A percentile compares a stretch with the other conserved stretches of the same genome.
Evolutionary conservation across 129 eudicot species (phyloP).

Genomic region (Centella asiatica): DNA sequence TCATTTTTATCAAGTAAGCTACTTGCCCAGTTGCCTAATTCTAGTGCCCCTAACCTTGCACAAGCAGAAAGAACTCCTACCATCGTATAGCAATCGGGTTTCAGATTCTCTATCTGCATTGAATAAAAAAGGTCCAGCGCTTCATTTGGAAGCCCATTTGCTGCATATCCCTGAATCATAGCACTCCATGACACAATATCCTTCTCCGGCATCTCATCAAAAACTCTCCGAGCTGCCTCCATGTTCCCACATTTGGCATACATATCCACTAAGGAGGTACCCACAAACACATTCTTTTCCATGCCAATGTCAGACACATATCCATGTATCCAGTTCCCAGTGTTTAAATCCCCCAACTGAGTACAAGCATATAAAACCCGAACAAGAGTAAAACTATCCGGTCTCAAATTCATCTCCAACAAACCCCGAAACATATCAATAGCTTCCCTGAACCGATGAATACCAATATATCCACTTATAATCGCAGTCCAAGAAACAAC

Average conservation of each 20-base stretch:
- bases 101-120: conserved; percentile 45
- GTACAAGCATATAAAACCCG: conserved; percentile 64
- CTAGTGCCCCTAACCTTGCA: conserved; percentile 70
- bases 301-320: conserved; percentile 39
- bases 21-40: conserved; percentile 69
- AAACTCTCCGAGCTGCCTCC: conserved; percentile 53
- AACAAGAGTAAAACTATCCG: conserved; percentile 71
- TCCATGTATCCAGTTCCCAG: conserved; percentile 52
- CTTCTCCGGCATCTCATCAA: conserved; percentile 66
- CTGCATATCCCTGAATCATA: conserved; percentile 81
- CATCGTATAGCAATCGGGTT: conserved; percentile 54
- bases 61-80: conserved; percentile 87
- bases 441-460: conserved; percentile 41
- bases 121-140: conserved; percentile 54
- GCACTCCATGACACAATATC: conserved; percentile 87
- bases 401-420: conserved; percentile 48
- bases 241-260: conserved; percentile 60
- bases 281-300: conserved; percentile 50
- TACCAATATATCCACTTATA: conserved; percentile 59
- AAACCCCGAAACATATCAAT: conserved; percentile 44
- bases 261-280: conserved; percentile 61
- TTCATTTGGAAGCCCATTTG: conserved; percentile 76
- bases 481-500: conserved; percentile 59
- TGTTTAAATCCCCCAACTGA: conserved; percentile 48
- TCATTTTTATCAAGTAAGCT: conserved; percentile 42